Evolutionary conservation across 2,329 filamentous ascomycete species (phyloP).

Genomic region (Colletotrichum karsti): DNA sequence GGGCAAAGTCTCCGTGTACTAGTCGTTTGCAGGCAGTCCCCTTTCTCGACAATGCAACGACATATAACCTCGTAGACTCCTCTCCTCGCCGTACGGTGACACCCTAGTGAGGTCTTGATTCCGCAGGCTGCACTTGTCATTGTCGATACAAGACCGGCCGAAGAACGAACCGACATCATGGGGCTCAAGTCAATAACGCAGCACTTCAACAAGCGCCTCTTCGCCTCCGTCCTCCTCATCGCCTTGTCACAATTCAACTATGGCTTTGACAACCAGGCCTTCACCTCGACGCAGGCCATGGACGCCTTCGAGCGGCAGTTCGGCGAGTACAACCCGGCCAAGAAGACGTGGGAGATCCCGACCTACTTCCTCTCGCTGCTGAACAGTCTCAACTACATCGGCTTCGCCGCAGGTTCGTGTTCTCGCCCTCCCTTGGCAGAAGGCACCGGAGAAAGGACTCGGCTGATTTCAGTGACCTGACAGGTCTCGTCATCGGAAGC

Average conservation of each 20-base stretch:
- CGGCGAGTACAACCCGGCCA: conserved; percentile 35
- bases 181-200: conserved; percentile 1
- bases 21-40: not conserved
- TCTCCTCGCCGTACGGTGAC: too few relatives aligned
- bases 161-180: not conserved
- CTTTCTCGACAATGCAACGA: too few relatives aligned
- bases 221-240: conserved; percentile 35
- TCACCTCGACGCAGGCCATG: conserved; percentile 48
- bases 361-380: conserved; percentile 45
- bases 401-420: conserved; percentile 38
- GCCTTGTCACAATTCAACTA: conserved; percentile 48
- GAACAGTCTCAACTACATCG: conserved; percentile 43
- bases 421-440: not conserved
- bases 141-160: too few relatives aligned
- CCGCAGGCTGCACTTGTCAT: too few relatives aligned
- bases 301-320: conserved; percentile 43
- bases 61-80: too few relatives aligned
- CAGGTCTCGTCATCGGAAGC: conserved; percentile 32
- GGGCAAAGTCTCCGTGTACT: not conserved
- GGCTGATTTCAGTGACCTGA: too few relatives aligned
- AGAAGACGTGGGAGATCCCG: conserved; percentile 33
- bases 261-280: conserved; percentile 46
- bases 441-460: not conserved
- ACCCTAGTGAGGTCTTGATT: too few relatives aligned
- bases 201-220: conserved; percentile 26